Conservation (phyloP, 2,329 filamentous ascomycete genomes). For the Neofusicoccum parvum region DNA sequence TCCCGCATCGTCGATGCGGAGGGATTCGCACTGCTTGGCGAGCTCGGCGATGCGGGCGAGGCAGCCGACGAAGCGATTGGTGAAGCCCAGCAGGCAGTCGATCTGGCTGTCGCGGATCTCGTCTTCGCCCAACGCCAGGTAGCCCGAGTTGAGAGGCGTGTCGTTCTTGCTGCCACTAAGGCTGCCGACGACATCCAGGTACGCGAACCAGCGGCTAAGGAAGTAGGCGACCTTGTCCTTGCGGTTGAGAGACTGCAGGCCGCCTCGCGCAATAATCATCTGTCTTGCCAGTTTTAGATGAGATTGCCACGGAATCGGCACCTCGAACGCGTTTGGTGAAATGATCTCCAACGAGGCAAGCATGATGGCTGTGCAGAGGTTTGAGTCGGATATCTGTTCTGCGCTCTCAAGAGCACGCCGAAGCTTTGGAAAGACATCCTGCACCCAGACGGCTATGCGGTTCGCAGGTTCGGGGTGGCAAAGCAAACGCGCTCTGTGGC, state of each 20-base stretch:
- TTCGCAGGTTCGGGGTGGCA: constrained; percentile 73
- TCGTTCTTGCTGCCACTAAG: constrained; percentile 60
- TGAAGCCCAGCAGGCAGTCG: constrained; percentile 81
- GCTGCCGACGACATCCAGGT: constrained; percentile 77
- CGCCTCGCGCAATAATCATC: constrained; percentile 69
- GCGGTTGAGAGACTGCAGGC: constrained; percentile 53
- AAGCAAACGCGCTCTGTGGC: constrained; percentile 74
- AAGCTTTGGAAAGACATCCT: constrained; percentile 74
- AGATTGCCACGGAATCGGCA: constrained; percentile 78
- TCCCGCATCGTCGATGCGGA: constrained; percentile 58
- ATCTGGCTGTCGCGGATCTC: constrained; percentile 62
- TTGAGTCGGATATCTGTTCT: constrained; percentile 69
- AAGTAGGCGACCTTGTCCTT: constrained; percentile 69
- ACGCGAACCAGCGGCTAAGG: constrained; percentile 79
- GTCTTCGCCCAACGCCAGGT: constrained; percentile 39
- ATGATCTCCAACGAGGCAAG: constrained; percentile 82
- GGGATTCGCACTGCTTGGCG: constrained; percentile 67
- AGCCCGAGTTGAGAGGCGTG: constrained; percentile 44
- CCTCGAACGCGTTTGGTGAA: constrained; percentile 77
- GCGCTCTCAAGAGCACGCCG: constrained; percentile 65
- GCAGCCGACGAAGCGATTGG: constrained; percentile 68
- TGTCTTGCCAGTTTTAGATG: constrained; percentile 76
- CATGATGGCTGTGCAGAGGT: constrained; percentile 82
- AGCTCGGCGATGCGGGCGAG: constrained; percentile 73
- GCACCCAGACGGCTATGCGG: constrained; percentile 78